A percentile compares a stretch with the other conserved stretches of the same genome.
These are phyloP conservation scores for Gossypium lobatum DNA, from an alignment of 441 rosid species.

Conservation along the genomic window DNA sequence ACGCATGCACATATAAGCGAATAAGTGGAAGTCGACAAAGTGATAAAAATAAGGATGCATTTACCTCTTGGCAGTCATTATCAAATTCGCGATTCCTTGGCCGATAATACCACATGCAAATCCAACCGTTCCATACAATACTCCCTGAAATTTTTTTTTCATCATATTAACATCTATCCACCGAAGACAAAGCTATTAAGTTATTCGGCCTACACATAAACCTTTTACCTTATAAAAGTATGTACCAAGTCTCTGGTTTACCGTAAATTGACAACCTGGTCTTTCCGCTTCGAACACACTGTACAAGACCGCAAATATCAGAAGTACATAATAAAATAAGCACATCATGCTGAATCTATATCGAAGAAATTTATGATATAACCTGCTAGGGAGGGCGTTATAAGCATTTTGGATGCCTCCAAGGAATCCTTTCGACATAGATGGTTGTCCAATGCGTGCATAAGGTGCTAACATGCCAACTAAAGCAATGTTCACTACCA, in stretches of 20 bases:
- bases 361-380: not conserved
- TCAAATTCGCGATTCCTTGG: constrained; percentile 83
- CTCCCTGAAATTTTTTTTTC: constrained; percentile 38
- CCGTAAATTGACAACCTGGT: constrained; percentile 65
- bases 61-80: constrained; percentile 77
- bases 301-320: constrained; percentile 15
- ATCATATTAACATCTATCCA: constrained; percentile 1
- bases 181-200: not conserved
- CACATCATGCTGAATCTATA: not conserved
- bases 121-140: constrained; percentile 70
- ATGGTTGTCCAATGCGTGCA: constrained; percentile 63
- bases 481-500: constrained; percentile 65
- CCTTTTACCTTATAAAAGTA: constrained; percentile 59
- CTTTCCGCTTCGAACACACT: constrained; percentile 85
- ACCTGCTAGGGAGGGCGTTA: constrained; percentile 82
- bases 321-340: not conserved
- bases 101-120: constrained; percentile 82
- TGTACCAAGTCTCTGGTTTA: constrained; percentile 64
- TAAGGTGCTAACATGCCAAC: constrained; percentile 86
- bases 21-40: not conserved
- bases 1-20: not conserved
- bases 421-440: constrained; percentile 49
- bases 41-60: not conserved
- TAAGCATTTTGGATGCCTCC: constrained; percentile 57
- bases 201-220: not conserved